Conservation (phyloP, 2,329 filamentous ascomycete species). For the Penicillium sp. region DNA sequence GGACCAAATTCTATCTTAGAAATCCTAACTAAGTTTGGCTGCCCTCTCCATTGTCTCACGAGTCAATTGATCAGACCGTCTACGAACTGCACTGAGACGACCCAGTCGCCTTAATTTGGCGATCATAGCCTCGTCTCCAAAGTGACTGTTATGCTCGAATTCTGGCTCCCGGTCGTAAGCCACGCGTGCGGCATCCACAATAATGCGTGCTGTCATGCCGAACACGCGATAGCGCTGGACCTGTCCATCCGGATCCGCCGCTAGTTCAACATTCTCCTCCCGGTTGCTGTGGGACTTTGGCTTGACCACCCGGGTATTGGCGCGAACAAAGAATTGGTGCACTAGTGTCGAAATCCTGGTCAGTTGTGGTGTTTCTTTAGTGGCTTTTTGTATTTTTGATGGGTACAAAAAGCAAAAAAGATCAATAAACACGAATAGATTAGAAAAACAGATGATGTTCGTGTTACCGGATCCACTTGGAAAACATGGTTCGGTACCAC, state of each 20-base stretch:
- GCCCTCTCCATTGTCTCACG: slow-evolving; percentile 53
- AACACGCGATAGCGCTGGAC: slow-evolving; percentile 75
- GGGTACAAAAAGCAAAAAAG: slow-evolving; percentile 2
- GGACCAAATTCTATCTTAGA: neutral
- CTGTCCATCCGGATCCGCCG: slow-evolving; percentile 49
- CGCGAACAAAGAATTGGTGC: slow-evolving; percentile 90
- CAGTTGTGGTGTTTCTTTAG: neutral
- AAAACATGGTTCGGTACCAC: neutral
- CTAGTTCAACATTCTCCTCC: slow-evolving; percentile 36
- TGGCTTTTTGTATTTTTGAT: neutral
- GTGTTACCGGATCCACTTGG: neutral
- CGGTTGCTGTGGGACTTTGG: slow-evolving; percentile 44
- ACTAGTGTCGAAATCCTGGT: slow-evolving; percentile 46
- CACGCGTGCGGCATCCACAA: slow-evolving; percentile 82
- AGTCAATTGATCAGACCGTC: slow-evolving; percentile 54
- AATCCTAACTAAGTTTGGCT: slow-evolving; percentile 45
- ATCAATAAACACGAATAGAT: neutral
- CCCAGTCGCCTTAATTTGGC: slow-evolving; percentile 56
- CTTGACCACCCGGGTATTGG: slow-evolving; percentile 63
- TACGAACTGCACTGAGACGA: slow-evolving; percentile 53
- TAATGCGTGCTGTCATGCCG: slow-evolving; percentile 89
- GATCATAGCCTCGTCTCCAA: slow-evolving; percentile 68
- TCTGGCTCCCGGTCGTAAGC: slow-evolving; percentile 81
- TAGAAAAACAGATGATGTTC: neutral
- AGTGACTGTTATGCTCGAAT: slow-evolving; percentile 70